These are phyloP conservation scores for Vitis hybrid DNA, from an alignment of 177 flowering plant genomes.

Conservation along the genomic window DNA sequence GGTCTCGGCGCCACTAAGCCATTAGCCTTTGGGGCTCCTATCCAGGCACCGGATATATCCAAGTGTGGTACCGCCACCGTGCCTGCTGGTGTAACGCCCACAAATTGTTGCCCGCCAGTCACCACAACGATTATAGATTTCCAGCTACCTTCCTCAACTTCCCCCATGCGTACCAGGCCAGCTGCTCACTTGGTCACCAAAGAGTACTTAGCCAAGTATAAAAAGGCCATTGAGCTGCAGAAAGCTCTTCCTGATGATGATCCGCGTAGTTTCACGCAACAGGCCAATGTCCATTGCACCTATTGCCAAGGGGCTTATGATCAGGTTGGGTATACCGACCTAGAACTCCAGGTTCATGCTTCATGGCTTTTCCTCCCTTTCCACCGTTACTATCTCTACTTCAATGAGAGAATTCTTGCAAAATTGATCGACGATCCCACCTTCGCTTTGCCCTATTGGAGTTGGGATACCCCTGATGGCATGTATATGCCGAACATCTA, in stretches of 20 bases:
- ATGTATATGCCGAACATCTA: slow-evolving; percentile 57
- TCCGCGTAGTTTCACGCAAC: slow-evolving; percentile 55
- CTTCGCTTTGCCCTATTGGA: slow-evolving; percentile 72
- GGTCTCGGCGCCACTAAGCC: slow-evolving; percentile 10
- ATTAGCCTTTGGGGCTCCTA: slow-evolving; percentile 35
- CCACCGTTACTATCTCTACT: slow-evolving; percentile 63
- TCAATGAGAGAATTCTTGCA: slow-evolving; percentile 59
- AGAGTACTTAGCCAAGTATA: slow-evolving; percentile 47
- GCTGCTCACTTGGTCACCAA: slow-evolving; percentile 41
- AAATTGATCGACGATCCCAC: slow-evolving; percentile 52
- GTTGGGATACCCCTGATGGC: slow-evolving; percentile 61
- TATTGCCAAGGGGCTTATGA: slow-evolving; percentile 64
- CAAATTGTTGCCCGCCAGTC: slow-evolving; percentile 54
- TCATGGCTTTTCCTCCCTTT: slow-evolving; percentile 74
- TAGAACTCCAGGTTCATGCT: slow-evolving; percentile 57
- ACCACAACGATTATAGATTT: slow-evolving; percentile 33
- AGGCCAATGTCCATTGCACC: slow-evolving; percentile 71
- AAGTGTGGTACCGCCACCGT: slow-evolving; percentile 38
- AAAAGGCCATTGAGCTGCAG: slow-evolving; percentile 51
- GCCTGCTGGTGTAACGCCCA: slow-evolving; percentile 25
- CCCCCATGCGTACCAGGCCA: slow-evolving; percentile 36
- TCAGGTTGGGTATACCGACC: slow-evolving; percentile 46
- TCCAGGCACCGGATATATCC: slow-evolving; percentile 34
- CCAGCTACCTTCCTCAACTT: slow-evolving; percentile 22
- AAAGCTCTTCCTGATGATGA: slow-evolving; percentile 54